These are phyloP conservation scores for Chlamydomonas sphaeroides DNA, from an alignment of 139 green algal species.

Conservation along the genomic window DNA sequence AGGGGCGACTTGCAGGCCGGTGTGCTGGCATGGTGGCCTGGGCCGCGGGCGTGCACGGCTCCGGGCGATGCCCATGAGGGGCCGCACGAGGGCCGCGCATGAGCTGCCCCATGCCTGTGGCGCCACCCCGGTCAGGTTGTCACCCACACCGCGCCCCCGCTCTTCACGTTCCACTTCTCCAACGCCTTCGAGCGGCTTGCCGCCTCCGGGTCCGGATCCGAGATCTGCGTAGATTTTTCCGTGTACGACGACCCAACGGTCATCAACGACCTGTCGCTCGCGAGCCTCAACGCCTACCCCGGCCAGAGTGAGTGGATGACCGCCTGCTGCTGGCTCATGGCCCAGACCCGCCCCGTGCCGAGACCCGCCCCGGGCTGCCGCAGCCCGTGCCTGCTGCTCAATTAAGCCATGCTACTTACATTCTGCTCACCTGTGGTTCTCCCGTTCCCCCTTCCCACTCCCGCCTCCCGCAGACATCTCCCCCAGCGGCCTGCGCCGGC, in stretches of 20 bases:
- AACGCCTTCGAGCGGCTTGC: conserved; percentile 70
- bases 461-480: conserved; percentile 14
- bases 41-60: too few species aligned
- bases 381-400: too few species aligned
- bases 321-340: too few species aligned
- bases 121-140: too few species aligned
- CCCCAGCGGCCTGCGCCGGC: conserved; percentile 35
- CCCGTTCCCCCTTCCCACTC: background rate
- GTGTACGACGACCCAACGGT: conserved; percentile 69
- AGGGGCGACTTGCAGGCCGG: too few species aligned
- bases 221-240: conserved; percentile 71
- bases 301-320: conserved; percentile 13
- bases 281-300: conserved; percentile 38
- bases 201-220: conserved; percentile 24
- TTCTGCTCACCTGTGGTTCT: background rate
- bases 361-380: too few species aligned
- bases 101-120: too few species aligned
- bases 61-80: too few species aligned
- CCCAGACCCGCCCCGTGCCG: too few species aligned
- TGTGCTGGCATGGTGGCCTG: too few species aligned
- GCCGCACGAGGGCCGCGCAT: too few species aligned
- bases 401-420: too few species aligned
- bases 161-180: conserved; percentile 82
- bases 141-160: conserved; percentile 59
- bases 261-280: conserved; percentile 62